phyloP scores from a whole-genome alignment of 495 filamentous ascomycete genomes.

The Hypoxylon subgilvum region DNA sequence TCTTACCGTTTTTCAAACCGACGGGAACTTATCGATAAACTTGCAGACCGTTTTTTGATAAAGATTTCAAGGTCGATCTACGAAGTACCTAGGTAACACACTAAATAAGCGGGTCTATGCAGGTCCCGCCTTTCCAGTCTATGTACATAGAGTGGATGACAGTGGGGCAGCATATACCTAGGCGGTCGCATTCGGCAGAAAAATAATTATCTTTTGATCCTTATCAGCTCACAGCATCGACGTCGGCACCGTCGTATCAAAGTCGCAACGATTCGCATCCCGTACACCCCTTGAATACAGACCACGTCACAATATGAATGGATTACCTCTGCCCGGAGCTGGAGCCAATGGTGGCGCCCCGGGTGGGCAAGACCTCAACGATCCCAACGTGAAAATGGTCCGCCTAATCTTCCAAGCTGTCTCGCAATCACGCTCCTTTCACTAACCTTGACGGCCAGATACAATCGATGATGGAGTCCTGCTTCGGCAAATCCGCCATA shows the following conservation, averaged over 20 bases:
- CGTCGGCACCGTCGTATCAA: background rate
- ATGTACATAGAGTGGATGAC: background rate
- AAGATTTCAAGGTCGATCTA: background rate
- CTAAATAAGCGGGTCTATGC: background rate
- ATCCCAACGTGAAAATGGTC: constrained; percentile 51
- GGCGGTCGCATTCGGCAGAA: constrained; percentile 32
- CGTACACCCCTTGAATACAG: background rate
- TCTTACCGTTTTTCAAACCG: too few relatives aligned
- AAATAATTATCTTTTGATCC: constrained; percentile 27
- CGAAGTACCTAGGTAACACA: too few relatives aligned
- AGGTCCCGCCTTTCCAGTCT: background rate
- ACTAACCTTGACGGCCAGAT: constrained; percentile 59
- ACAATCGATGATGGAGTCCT: constrained; percentile 84
- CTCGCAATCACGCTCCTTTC: constrained; percentile 1
- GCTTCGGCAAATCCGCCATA: constrained; percentile 80
- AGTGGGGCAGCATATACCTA: too few relatives aligned
- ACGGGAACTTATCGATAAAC: too few relatives aligned
- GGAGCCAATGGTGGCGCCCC: constrained; percentile 23
- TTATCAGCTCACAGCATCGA: constrained; percentile 16
- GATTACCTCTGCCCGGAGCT: constrained; percentile 29
- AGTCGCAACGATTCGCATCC: background rate
- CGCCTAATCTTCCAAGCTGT: constrained; percentile 20
- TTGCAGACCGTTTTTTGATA: too few relatives aligned
- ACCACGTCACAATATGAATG: constrained; percentile 33
- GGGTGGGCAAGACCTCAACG: constrained; percentile 42